Conservation (phyloP, 1,139 yeast species). For the Candida glucosophila region DNA sequence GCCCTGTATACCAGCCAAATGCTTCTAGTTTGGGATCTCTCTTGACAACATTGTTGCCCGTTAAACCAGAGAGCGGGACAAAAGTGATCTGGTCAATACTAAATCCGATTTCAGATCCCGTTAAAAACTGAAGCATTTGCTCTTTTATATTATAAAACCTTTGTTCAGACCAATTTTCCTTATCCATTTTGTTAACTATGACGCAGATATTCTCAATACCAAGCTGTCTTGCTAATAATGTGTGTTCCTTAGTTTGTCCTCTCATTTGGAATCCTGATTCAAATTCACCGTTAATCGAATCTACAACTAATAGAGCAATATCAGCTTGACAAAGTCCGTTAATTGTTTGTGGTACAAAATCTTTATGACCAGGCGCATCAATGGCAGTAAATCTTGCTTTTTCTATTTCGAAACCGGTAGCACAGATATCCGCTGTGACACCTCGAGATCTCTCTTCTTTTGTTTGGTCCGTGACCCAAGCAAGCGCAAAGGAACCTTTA, state of each 20-base stretch:
- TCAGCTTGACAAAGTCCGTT: slow-evolving; percentile 53
- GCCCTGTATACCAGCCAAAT: slow-evolving; percentile 58
- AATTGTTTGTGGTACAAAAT: slow-evolving; percentile 48
- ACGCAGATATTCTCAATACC: slow-evolving; percentile 74
- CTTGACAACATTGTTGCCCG: slow-evolving; percentile 72
- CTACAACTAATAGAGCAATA: slow-evolving; percentile 65
- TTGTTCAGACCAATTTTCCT: slow-evolving; percentile 56
- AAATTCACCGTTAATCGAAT: slow-evolving; percentile 75
- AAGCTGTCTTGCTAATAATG: slow-evolving; percentile 69
- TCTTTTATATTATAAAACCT: slow-evolving; percentile 56
- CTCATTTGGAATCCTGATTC: slow-evolving; percentile 80
- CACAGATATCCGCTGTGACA: slow-evolving; percentile 89
- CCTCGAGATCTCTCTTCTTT: slow-evolving; percentile 84
- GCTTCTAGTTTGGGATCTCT: slow-evolving; percentile 19
- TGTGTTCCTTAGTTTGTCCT: slow-evolving; percentile 95
- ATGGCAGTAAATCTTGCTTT: slow-evolving; percentile 69
- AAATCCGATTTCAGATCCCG: slow-evolving; percentile 54
- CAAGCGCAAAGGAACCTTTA: slow-evolving; percentile 88
- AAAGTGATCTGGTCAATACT: slow-evolving; percentile 41
- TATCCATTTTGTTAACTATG: slow-evolving; percentile 85
- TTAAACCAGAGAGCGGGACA: slow-evolving; percentile 80
- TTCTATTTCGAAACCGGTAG: slow-evolving; percentile 69
- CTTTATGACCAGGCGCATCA: slow-evolving; percentile 76
- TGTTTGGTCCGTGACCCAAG: slow-evolving; percentile 98
- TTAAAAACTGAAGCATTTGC: slow-evolving; percentile 53